These are phyloP conservation scores for Solanum paucissectum DNA, from an alignment of 257 asterid genomes.

Conservation along the genomic window DNA sequence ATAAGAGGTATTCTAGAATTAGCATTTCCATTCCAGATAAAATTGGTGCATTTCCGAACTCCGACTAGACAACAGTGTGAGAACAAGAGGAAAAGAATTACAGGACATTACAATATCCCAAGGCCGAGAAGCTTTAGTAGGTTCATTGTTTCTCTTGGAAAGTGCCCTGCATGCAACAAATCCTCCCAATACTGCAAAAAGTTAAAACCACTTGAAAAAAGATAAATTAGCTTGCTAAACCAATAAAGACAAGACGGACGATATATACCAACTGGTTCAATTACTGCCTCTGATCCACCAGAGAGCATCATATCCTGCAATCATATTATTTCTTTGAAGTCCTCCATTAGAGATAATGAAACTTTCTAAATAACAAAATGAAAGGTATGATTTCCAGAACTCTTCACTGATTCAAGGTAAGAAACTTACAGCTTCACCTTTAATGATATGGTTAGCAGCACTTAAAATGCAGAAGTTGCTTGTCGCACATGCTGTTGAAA, in stretches of 20 bases:
- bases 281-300: slow-evolving; percentile 64
- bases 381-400: background rate
- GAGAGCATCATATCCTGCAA: slow-evolving; percentile 47
- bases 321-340: background rate
- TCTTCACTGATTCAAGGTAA: background rate
- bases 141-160: slow-evolving; percentile 63
- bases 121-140: slow-evolving; percentile 61
- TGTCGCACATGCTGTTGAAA: slow-evolving; percentile 68
- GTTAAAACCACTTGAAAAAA: background rate
- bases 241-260: background rate
- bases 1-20: background rate
- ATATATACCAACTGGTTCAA: slow-evolving; percentile 28
- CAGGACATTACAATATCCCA: slow-evolving; percentile 34
- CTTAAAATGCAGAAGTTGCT: slow-evolving; percentile 57
- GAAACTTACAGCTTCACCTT: slow-evolving; percentile 45
- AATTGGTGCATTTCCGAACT: background rate
- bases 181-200: slow-evolving; percentile 36
- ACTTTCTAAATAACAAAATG: background rate
- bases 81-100: background rate
- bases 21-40: background rate
- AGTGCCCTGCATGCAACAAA: slow-evolving; percentile 68
- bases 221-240: background rate
- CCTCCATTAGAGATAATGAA: background rate
- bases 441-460: slow-evolving; percentile 62
- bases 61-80: background rate